Base-by-base conservation (phyloP, 768 basidiomycete genomes). In the Cystofilobasidium capitatum region DNA sequence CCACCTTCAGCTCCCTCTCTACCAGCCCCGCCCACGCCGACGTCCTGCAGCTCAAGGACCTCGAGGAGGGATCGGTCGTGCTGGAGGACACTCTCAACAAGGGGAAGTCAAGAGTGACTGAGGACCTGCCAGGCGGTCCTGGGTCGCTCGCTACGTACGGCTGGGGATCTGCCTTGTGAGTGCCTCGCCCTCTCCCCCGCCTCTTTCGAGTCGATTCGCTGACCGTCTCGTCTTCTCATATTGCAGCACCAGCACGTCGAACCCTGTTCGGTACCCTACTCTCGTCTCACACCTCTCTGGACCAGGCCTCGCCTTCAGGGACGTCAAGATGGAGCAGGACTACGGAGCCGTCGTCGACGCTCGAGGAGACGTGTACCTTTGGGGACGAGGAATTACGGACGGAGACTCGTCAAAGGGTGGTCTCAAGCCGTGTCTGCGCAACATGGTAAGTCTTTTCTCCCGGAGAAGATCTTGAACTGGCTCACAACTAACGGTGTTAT, bases 291-390 rank as follows among this genome's bases (percentile, higher is more conserved):
- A 60, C n/a, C 55, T 68, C 3, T 62, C 66, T 3, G 66, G 66
- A 7, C 61, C 60, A 20, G 66, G 66, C 61, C 20, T 68, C 9
- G 66, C 66, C 6, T 60, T 68, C 22, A 31, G 61, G 22, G 66
- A 68, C 24, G 13, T 68, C 36, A 55, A 49, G 22, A 39, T 68
- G 8, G 59, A 49, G 35, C 54, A 40, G 36, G 40, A 33, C 47
- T 68, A 68, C 20, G 66, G 66, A 35, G 66, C 66, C 8, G 66
- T 49, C 3, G 61, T 68, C 39, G 66, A 68, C 31, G 66, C 54
- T 22, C 37, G 54, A 14, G 66, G 66, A 22, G 66, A 68, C 61
- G 60, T 68, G 17, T 68, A 68, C 61, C 49, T 68, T 39, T 68
- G 66, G 66, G 66, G 66, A 10, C 61, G 61, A 20, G 49, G 44